phyloP scores from a whole-genome alignment of 495 filamentous ascomycete species.

The Annulohypoxylon moriforme region DNA sequence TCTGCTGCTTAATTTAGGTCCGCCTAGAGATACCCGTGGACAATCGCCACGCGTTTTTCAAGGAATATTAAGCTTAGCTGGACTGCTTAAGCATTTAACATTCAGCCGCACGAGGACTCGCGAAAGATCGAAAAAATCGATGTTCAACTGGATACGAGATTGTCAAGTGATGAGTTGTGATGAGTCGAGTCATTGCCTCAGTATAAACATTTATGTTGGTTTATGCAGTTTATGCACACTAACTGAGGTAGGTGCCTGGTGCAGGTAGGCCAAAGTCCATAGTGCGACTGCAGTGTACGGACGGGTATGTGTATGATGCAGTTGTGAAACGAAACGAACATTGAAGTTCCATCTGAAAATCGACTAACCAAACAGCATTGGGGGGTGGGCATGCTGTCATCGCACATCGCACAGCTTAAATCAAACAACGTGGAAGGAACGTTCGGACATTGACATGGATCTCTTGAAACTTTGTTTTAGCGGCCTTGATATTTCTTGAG shows the following conservation, averaged over 20 bases:
- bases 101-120: conserved; percentile 4
- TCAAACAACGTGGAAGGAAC: conserved; percentile 3
- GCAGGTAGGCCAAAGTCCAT: too few relatives aligned
- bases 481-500: neutral
- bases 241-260: neutral
- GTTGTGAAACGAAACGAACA: neutral
- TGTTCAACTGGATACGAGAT: neutral
- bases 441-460: neutral
- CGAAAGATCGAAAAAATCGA: neutral
- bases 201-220: neutral
- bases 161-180: neutral
- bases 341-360: neutral
- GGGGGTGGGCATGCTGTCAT: conserved; percentile 5
- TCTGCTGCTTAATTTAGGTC: conserved; percentile 10
- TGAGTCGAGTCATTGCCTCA: neutral
- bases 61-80: neutral
- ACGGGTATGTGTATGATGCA: neutral
- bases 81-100: neutral
- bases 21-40: neutral
- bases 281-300: neutral
- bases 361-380: neutral
- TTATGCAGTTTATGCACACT: too few relatives aligned
- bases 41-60: conserved; percentile 12
- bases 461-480: conserved; percentile 37
- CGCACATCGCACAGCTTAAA: neutral